phyloP scores from a whole-genome alignment of 2,329 filamentous ascomycete species.

The Talaromyces sp. region DNA sequence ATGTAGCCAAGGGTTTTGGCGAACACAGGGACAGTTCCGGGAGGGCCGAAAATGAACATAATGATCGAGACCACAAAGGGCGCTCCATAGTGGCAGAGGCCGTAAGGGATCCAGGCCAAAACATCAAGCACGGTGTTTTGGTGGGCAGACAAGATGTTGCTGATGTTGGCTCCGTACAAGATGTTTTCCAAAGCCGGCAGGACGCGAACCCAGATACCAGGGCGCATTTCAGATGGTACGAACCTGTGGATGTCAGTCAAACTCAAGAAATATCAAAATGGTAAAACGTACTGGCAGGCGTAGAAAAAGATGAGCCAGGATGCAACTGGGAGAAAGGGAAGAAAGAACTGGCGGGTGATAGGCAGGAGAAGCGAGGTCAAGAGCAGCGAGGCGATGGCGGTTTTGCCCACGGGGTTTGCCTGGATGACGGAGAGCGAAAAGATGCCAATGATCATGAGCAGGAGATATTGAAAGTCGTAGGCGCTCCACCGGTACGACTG shows the following conservation, averaged over 20 bases:
- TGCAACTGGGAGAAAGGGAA: slow-evolving; percentile 79
- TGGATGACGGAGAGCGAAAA: slow-evolving; percentile 83
- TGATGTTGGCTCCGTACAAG: slow-evolving; percentile 89
- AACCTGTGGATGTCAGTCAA: slow-evolving; percentile 55
- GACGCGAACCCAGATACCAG: slow-evolving; percentile 92
- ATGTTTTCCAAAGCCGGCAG: slow-evolving; percentile 94
- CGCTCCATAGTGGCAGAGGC: slow-evolving; percentile 81
- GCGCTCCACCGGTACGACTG: slow-evolving; percentile 73
- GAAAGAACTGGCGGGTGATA: slow-evolving; percentile 81
- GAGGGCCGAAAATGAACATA: slow-evolving; percentile 85
- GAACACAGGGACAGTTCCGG: slow-evolving; percentile 78
- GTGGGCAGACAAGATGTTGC: slow-evolving; percentile 90
- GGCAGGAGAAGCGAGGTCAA: slow-evolving; percentile 71
- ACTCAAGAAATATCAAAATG: not conserved
- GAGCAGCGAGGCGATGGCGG: slow-evolving; percentile 62
- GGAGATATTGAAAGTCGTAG: slow-evolving; percentile 79
- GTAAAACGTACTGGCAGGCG: slow-evolving; percentile 71
- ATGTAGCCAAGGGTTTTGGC: slow-evolving; percentile 87
- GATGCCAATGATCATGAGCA: slow-evolving; percentile 67
- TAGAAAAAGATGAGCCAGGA: slow-evolving; percentile 90
- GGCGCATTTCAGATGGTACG: slow-evolving; percentile 80
- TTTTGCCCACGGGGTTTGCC: slow-evolving; percentile 71
- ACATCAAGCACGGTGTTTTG: slow-evolving; percentile 78
- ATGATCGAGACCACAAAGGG: slow-evolving; percentile 72
- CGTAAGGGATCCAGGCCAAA: slow-evolving; percentile 89